Evolutionary conservation across 345 rosid genomes (phyloP), one percentile per base, ranked within the genome.

Genomic region (Rhizophora mangle): DNA sequence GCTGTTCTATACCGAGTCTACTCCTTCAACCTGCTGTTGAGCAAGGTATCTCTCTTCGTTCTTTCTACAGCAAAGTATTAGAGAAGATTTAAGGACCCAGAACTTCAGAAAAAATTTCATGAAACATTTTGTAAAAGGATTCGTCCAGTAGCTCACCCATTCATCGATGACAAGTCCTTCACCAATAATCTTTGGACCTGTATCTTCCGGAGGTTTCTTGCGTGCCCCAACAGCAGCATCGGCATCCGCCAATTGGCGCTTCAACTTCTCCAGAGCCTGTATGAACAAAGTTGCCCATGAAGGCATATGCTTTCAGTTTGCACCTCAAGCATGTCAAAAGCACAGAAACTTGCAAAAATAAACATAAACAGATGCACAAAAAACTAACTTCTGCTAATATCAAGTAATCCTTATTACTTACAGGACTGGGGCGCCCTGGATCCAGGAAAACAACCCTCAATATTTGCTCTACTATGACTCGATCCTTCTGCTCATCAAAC

Each of bases 91-190:
- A 70, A 29, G 49, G 8, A 43, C 0, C 24, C 4, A 21, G 7
- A 60, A 29, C 29, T 24, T 6, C 29, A 21, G 20, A 20, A 29
- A 34, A 13, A 49, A 21, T 3, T 16, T 53, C 65, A 18, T 31
- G 37, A 6, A 63, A 51, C 24, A 64, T 8, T 58, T 71, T 55
- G n/a, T 3, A 11, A 26, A 49, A 6, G 60, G 26, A 65, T 19
- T 34, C 37, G 2, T 34, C 7, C 37, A 8, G 20, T 64, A 63
- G 84, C 93, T 76, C 47, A 92, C 99, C 99, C 99, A 96, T 85
- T 96, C 98, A 78, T 96, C 99, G 58, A 96, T 90, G 31, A 96
- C 99, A n/a, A 96, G 97, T 60, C 99, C 99, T 85, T 96, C 99
- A 30, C 98, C 99, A 1, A 92, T 85, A 75, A 92, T 81, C 83